Conservation (phyloP, 768 basidiomycete species). For the Suillus bovinus region DNA sequence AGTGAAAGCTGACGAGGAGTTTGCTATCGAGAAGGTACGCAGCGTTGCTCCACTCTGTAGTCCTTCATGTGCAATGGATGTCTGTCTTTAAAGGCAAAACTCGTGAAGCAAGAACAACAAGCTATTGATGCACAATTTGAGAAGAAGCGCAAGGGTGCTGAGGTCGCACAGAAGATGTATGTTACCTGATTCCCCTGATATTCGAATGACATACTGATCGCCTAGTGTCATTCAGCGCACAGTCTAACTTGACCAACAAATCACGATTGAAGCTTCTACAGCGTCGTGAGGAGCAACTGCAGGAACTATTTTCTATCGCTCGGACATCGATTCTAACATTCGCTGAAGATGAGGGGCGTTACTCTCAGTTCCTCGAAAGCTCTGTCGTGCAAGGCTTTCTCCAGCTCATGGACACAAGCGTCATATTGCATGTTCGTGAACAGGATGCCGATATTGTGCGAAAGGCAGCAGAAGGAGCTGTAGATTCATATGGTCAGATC, state of each 20-base stretch:
- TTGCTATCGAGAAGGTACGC: conserved; percentile 93
- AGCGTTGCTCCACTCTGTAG: not conserved
- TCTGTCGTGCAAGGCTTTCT: conserved; percentile 85
- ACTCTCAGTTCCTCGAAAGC: conserved; percentile 81
- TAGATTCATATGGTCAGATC: conserved; percentile 68
- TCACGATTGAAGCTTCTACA: conserved; percentile 90
- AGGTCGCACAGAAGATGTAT: conserved; percentile 96
- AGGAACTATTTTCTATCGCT: conserved; percentile 81
- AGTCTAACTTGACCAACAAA: conserved; percentile 96
- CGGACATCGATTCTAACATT: conserved; percentile 63
- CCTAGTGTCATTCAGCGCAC: conserved; percentile 54
- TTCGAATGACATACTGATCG: not conserved
- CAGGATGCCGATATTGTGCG: conserved; percentile 63
- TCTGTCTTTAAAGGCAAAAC: conserved; percentile 69
- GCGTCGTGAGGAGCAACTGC: conserved; percentile 88
- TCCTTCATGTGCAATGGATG: not conserved
- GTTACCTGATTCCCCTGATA: conserved; percentile 19
- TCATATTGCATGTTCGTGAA: conserved; percentile 65
- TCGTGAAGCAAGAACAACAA: conserved; percentile 94
- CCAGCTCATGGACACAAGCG: conserved; percentile 73
- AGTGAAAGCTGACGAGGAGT: conserved; percentile 98
- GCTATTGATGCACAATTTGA: conserved; percentile 94
- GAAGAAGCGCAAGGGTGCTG: conserved; percentile 93
- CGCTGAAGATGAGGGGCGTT: conserved; percentile 64
- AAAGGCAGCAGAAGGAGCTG: conserved; percentile 66